phyloP scores from a whole-genome alignment of 208 protist species.

The Angomonas deanei region DNA sequence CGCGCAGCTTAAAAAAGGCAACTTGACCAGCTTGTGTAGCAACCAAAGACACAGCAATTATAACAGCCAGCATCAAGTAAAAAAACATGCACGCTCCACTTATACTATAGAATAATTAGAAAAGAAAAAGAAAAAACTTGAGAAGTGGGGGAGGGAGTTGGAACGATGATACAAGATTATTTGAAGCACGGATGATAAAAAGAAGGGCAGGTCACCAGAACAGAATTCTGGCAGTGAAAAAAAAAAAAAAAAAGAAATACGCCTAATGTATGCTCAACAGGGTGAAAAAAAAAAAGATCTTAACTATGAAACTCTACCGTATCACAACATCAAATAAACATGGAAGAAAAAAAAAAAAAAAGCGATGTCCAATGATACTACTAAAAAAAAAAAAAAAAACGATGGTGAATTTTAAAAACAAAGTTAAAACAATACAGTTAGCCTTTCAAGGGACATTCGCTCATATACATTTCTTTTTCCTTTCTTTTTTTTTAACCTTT shows the following conservation, averaged over 20 bases:
- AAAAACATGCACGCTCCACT: constrained; percentile 48
- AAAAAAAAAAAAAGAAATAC: too few relatives aligned
- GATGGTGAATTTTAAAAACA: constrained; percentile 3
- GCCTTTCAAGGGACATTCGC: not conserved
- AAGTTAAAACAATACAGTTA: constrained; percentile 1
- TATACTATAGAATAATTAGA: not conserved
- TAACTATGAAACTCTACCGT: too few relatives aligned
- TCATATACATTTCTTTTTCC: not conserved
- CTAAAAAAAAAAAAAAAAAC: constrained; percentile 9
- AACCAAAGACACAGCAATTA: constrained; percentile 45
- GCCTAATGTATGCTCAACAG: too few relatives aligned
- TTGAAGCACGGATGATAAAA: too few relatives aligned
- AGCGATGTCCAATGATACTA: not conserved
- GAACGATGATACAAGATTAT: too few relatives aligned
- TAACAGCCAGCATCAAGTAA: constrained; percentile 48
- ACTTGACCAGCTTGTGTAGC: constrained; percentile 35
- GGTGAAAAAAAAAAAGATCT: too few relatives aligned
- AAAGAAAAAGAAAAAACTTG: not conserved
- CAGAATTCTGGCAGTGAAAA: too few relatives aligned
- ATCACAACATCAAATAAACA: too few relatives aligned
- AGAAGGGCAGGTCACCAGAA: too few relatives aligned
- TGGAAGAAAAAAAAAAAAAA: constrained; percentile 8
- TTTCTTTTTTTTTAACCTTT: not conserved
- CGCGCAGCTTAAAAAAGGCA: constrained; percentile 36
- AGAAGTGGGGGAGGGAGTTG: too few relatives aligned